phyloP scores from a whole-genome alignment of 108 stramenopile species.

The Chaetoceros muelleri region DNA sequence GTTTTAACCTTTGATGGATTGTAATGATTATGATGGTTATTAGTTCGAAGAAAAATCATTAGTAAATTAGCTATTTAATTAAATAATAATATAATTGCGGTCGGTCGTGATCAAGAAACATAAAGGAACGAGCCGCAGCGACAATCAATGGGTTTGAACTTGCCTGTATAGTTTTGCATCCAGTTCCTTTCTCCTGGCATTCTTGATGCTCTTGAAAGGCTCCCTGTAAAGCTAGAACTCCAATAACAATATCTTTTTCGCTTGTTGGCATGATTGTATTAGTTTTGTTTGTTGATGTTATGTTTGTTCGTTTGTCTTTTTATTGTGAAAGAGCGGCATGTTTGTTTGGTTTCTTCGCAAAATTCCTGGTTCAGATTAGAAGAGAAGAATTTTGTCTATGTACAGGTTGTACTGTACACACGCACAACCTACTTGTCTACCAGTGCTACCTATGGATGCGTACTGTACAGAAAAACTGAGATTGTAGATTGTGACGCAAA shows the following conservation, averaged over 20 bases:
- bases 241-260: conserved; percentile 39
- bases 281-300: neutral
- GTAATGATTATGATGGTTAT: conserved; percentile 18
- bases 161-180: conserved; percentile 42
- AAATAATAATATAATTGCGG: neutral
- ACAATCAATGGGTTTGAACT: conserved; percentile 3
- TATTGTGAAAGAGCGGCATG: too few species aligned
- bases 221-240: conserved; percentile 90
- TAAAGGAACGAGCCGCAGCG: neutral
- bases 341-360: too few species aligned
- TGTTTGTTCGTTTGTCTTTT: neutral
- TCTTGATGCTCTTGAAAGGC: conserved; percentile 93
- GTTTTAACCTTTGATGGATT: conserved; percentile 84
- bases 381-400: too few species aligned
- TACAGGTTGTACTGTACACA: too few species aligned
- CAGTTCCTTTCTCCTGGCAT: conserved; percentile 47
- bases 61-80: neutral
- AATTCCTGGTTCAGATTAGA: too few species aligned
- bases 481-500: too few species aligned
- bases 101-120: neutral
- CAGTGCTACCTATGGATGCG: too few species aligned
- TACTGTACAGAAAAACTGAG: too few species aligned
- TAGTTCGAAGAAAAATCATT: conserved; percentile 10
- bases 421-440: too few species aligned
- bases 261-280: conserved; percentile 1